Conservation (phyloP, 108 stramenopile genomes). For the Cyclotella distinguenda region DNA sequence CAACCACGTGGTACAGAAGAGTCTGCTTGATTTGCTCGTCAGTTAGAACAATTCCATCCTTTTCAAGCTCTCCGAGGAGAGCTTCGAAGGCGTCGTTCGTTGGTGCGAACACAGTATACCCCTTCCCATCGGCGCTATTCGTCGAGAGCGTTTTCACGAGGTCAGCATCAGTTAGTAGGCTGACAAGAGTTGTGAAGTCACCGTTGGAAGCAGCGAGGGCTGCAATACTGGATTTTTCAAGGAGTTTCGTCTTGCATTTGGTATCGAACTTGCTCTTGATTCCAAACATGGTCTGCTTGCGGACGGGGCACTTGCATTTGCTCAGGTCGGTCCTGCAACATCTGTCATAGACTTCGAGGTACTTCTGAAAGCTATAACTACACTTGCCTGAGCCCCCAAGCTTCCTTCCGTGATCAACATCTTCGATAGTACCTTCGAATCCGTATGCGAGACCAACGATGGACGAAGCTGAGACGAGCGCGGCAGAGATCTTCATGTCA, state of each 20-base stretch:
- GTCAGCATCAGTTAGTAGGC: slow-evolving; percentile 24
- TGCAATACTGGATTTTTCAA: slow-evolving; percentile 5
- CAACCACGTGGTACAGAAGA: slow-evolving; percentile 15
- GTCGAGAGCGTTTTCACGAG: slow-evolving; percentile 7
- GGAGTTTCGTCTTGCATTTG: not conserved
- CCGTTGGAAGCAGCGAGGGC: slow-evolving; percentile 8
- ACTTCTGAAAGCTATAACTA: not conserved
- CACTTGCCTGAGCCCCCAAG: not conserved
- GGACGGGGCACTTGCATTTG: slow-evolving; percentile 1
- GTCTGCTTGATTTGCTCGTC: slow-evolving; percentile 5
- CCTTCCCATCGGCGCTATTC: slow-evolving; percentile 24
- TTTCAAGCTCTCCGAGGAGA: too few relatives aligned
- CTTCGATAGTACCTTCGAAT: not conserved
- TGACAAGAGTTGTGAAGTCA: slow-evolving; percentile 23
- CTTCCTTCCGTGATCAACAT: not conserved
- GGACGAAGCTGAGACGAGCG: too few relatives aligned
- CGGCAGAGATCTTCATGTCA: too few relatives aligned
- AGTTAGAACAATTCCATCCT: slow-evolving; percentile 16
- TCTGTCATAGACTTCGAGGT: not conserved
- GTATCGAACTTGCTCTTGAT: slow-evolving; percentile 1
- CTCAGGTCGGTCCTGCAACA: not conserved
- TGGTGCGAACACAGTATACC: slow-evolving; percentile 46
- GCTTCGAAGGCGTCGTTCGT: slow-evolving; percentile 46
- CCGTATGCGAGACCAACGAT: too few relatives aligned
- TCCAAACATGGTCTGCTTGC: not conserved